These are phyloP conservation scores for Cardiospermum halicacabum DNA, from an alignment of 345 rosid species.

Conservation along the genomic window DNA sequence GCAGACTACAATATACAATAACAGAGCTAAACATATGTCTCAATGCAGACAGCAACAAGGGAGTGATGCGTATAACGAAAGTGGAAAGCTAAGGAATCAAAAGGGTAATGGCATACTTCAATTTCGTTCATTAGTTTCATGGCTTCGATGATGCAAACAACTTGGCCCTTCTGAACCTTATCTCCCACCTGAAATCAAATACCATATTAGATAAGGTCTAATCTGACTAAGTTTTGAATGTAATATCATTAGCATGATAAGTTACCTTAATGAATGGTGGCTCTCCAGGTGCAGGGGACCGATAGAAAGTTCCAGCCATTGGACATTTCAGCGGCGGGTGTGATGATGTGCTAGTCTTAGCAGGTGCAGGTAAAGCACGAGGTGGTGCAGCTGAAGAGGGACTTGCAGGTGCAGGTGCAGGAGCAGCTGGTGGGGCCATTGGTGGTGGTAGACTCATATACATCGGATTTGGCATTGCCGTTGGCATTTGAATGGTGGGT, in stretches of 20 bases:
- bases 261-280: constrained; percentile 87
- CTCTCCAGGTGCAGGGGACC: constrained; percentile 82
- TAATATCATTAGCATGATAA: neutral
- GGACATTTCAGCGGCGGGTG: constrained; percentile 77
- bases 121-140: constrained; percentile 99
- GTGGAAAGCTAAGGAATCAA: neutral
- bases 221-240: neutral
- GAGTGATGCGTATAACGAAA: neutral
- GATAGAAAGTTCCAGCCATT: constrained; percentile 96
- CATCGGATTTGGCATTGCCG: constrained; percentile 39
- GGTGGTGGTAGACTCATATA: constrained; percentile 38
- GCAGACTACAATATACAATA: neutral
- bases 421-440: constrained; percentile 23
- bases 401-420: constrained; percentile 33
- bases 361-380: constrained; percentile 39
- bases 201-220: neutral
- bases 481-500: constrained; percentile 33
- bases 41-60: neutral
- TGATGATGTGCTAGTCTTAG: constrained; percentile 38
- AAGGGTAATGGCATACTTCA: constrained; percentile 50
- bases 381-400: constrained; percentile 28
- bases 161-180: constrained; percentile 94
- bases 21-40: neutral
- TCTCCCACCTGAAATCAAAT: constrained; percentile 72
- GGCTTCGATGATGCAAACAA: constrained; percentile 90